Base-by-base conservation (phyloP, 495 filamentous ascomycete species). In the Podospora comata region DNA sequence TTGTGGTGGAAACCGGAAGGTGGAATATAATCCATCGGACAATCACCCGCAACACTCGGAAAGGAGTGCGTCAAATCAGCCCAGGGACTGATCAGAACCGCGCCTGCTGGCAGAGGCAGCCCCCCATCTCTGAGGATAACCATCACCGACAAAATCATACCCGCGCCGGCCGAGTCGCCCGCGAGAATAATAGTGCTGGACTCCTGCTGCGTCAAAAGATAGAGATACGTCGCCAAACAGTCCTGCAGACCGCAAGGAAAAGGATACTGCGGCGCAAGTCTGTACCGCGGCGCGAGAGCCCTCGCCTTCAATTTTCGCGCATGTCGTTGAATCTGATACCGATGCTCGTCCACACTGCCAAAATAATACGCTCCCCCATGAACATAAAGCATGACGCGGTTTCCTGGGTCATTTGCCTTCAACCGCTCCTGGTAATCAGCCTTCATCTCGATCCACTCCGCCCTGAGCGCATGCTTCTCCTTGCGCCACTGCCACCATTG, bases 371-470 rank as follows among this genome's bases (percentile, higher is more conserved):
- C 82, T 34, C 86, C 87, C 4, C 94, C 94, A 74, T 97, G 94
- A 9, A 97, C 85, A 78, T 98, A 98, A 27, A 98, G 81, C 90
- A 98, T 96, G 27, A 95, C 88, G 30, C 92, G 86, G 70, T 89
- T 91, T 7, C 85, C 83, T 32, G 85, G 78, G 61, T 85, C 84
- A 3, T 76, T 79, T 0, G 77, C 77, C 73, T 83, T 84, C 77
- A 89, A 90, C 65, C 90, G 85, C 73, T 89, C 85, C 60, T 89
- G 79, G 72, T 93, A 90, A 71, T 97, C 91, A 65, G 85, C 84
- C 66, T 87, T 87, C 94, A 97, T 97, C 83, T 97, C 95, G 70
- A 98, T 90, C 94, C 92, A 97, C 75, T 98, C 95, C 2, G 91
- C 93, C 74, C 87, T 88, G 62, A 96, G 77, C 0, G 86, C 85